Evolutionary conservation across 2,329 filamentous ascomycete genomes (phyloP), one percentile per base, ranked within the genome.

Genomic region (Fusarium goolgardi): DNA sequence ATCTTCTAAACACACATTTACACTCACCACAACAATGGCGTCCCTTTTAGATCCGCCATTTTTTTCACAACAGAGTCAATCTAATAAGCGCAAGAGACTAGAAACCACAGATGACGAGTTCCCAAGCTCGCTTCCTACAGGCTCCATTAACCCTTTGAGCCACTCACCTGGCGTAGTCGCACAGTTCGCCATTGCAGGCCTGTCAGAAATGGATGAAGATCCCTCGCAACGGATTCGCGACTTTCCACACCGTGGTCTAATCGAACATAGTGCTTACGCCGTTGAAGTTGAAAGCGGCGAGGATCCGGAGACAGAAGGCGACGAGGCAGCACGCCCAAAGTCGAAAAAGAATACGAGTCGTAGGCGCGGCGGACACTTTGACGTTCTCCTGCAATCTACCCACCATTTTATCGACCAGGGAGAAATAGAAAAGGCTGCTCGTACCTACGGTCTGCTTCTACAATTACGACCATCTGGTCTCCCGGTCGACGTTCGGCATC

Each of bases 391-490:
- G 2, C 84, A 89, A 5, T 82, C 94, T 20, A 80, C 96, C 71
- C 90, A 96, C 77, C 86, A 86, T 35, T 92, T 90, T 73, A 83
- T 97, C 40, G 84, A 90, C 29, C 83, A 88, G 63, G 87, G 88
- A 32, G 91, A 96, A 73, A 90, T 93, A 61, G 69, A 83, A 3
- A 89, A 91, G 40, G 94, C 94, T 1, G 87, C 87, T 50, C 84
- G 91, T 62, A 91, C 92, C 1, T 95, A 93, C 84, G 90, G 88
- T 2, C 80, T 97, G 68, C 83, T 97, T 32, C 76, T 94, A 46
- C 86, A 90, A 49, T 84, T 88, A 46, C 73, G 75, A 12, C 75
- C 76, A 3, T 50, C 64, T 16, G 72, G 75, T 29, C 55, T 78
- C 47, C 80, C 81, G 9, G 82, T 94, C 21, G 93, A 97, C 75